Percentiles rank a stretch among this genome's conserved stretches.
Conservation (phyloP, 2,329 filamentous ascomycete genomes). For the Aspergillus melleus region DNA sequence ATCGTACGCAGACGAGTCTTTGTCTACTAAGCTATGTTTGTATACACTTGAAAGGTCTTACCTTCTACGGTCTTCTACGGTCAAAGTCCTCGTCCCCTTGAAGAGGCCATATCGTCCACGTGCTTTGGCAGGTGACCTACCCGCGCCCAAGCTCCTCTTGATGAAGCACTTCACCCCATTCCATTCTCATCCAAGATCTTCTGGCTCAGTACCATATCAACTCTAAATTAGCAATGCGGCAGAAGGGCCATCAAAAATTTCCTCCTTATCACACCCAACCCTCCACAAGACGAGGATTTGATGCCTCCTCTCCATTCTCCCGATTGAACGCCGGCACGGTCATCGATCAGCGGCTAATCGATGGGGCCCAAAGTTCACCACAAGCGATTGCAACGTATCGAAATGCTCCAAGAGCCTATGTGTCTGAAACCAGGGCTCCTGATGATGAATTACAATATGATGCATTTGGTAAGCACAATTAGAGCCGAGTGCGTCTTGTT, state of each 20-base stretch:
- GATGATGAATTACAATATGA: constrained; percentile 41
- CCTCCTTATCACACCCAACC: constrained; percentile 11
- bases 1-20: too few relatives aligned
- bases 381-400: constrained; percentile 3
- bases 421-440: neutral
- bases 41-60: too few relatives aligned
- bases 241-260: constrained; percentile 6
- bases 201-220: neutral
- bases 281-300: constrained; percentile 12
- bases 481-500: neutral
- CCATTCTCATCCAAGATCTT: neutral
- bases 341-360: constrained; percentile 25
- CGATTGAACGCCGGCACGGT: constrained; percentile 12
- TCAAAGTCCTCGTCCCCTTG: neutral
- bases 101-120: neutral
- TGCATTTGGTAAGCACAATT: constrained; percentile 47
- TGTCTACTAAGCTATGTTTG: neutral
- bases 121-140: neutral
- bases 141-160: neutral
- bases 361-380: constrained; percentile 21
- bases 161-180: neutral
- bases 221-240: constrained; percentile 16
- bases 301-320: neutral
- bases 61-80: too few relatives aligned
- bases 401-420: neutral